phyloP scores from a whole-genome alignment of 202 grass and related monocot species.

The Zizania palustris region DNA sequence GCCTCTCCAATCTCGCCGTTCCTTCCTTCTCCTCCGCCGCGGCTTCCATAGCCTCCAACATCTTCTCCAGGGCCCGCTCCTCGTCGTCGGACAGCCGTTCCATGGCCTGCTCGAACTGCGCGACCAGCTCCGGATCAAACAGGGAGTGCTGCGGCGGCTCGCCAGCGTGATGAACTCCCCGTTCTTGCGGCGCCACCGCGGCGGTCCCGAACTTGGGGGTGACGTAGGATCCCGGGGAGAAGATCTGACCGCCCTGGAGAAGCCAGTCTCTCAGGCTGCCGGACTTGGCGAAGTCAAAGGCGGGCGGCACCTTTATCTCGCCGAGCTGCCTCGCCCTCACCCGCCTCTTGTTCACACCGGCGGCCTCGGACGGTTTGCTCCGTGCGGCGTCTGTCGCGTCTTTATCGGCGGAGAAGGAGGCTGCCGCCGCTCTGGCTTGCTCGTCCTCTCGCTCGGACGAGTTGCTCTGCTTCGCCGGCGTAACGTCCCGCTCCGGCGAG shows the following conservation, averaged over 20 bases:
- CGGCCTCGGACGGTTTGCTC: background rate
- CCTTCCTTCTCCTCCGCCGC: conserved; percentile 15
- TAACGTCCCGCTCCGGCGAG: background rate
- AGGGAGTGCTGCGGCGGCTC: conserved; percentile 17
- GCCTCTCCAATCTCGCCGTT: background rate
- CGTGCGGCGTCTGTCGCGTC: background rate
- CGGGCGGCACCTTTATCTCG: conserved; percentile 58
- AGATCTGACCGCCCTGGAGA: conserved; percentile 60
- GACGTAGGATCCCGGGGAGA: conserved; percentile 84
- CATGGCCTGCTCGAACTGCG: conserved; percentile 86
- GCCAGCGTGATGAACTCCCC: background rate
- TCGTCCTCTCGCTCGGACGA: conserved; percentile 33
- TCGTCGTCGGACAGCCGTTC: conserved; percentile 65
- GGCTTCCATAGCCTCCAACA: conserved; percentile 45
- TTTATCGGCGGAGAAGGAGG: background rate
- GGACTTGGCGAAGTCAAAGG: conserved; percentile 73
- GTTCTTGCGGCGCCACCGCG: background rate
- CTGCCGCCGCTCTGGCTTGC: background rate
- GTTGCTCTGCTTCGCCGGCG: background rate
- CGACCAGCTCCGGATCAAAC: conserved; percentile 85
- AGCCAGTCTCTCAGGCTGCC: conserved; percentile 83
- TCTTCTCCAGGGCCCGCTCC: conserved; percentile 59
- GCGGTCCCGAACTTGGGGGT: conserved; percentile 75
- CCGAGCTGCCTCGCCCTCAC: conserved; percentile 67
- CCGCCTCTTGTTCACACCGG: conserved; percentile 53